These are phyloP conservation scores for Murraya koenigii DNA, from an alignment of 345 rosid genomes.

Conservation along the genomic window DNA sequence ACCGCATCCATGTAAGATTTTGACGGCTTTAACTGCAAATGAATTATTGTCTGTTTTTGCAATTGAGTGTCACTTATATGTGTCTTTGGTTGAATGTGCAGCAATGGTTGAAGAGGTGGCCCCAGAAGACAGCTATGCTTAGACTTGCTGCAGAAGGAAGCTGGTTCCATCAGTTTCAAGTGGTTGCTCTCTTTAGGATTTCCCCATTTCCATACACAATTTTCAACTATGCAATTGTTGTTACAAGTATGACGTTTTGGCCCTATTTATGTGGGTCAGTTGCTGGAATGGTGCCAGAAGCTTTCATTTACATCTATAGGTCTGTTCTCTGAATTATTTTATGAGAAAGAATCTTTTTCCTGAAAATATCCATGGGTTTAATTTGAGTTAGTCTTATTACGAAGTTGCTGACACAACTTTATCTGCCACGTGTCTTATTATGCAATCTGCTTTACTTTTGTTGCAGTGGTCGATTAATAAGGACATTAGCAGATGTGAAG, in stretches of 20 bases:
- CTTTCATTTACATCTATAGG: constrained; percentile 95
- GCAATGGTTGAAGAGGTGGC: constrained; percentile 98
- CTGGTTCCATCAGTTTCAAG: constrained; percentile 91
- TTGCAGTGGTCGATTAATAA: constrained; percentile 76
- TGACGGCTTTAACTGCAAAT: background rate
- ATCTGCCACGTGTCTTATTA: background rate
- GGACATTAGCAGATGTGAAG: constrained; percentile 66
- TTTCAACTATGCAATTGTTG: constrained; percentile 89
- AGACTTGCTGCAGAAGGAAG: constrained; percentile 91
- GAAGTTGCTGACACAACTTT: background rate
- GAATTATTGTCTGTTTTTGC: background rate
- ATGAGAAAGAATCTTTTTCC: background rate
- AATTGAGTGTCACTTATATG: background rate
- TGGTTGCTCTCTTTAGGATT: constrained; percentile 85
- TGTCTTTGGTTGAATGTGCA: constrained; percentile 31
- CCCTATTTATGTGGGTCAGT: constrained; percentile 86
- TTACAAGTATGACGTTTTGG: constrained; percentile 86
- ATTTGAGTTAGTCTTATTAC: background rate
- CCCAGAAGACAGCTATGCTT: constrained; percentile 75
- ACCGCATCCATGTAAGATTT: constrained; percentile 77
- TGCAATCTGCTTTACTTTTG: background rate
- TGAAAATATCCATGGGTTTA: background rate
- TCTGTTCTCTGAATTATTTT: constrained; percentile 23
- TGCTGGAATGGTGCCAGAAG: constrained; percentile 96
- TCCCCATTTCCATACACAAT: constrained; percentile 98